These are phyloP conservation scores for Aquilaria sinensis DNA, from an alignment of 345 rosid genomes.

Conservation along the genomic window DNA sequence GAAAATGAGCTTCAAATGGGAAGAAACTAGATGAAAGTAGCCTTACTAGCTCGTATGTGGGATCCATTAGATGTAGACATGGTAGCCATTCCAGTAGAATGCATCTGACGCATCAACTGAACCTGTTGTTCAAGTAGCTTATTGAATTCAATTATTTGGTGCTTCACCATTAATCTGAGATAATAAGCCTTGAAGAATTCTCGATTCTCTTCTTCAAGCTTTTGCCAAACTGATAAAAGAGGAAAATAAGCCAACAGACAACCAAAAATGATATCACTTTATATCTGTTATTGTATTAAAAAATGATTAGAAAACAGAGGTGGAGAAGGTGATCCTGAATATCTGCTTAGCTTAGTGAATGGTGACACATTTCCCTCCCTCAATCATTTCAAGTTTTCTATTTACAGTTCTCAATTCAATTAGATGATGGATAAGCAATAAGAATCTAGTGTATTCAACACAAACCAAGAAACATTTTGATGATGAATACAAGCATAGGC, in stretches of 20 bases:
- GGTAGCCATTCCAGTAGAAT: slow-evolving; percentile 47
- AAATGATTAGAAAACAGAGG: too few species aligned
- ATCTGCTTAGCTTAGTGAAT: too few species aligned
- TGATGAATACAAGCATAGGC: too few species aligned
- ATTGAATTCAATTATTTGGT: slow-evolving; percentile 89
- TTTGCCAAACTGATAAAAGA: slow-evolving; percentile 85
- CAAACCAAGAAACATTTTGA: too few species aligned
- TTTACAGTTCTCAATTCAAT: too few species aligned
- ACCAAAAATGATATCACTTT: too few species aligned
- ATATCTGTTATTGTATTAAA: too few species aligned
- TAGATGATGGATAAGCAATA: too few species aligned
- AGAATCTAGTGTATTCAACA: too few species aligned
- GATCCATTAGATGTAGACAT: slow-evolving; percentile 72
- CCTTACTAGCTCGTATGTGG: slow-evolving; percentile 69
- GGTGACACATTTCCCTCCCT: too few species aligned
- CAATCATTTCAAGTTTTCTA: too few species aligned
- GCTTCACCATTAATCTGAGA: slow-evolving; percentile 83
- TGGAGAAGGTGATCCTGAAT: too few species aligned
- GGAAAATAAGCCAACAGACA: not conserved
- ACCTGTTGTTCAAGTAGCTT: slow-evolving; percentile 93
- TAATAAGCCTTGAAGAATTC: slow-evolving; percentile 93
- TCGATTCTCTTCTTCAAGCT: slow-evolving; percentile 95
- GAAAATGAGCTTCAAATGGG: not conserved
- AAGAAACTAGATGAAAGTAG: slow-evolving; percentile 1
- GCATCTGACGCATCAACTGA: slow-evolving; percentile 70